Base-by-base conservation (phyloP, 1,284 basidiomycete genomes). In the Sphaerobolus stellatus region DNA sequence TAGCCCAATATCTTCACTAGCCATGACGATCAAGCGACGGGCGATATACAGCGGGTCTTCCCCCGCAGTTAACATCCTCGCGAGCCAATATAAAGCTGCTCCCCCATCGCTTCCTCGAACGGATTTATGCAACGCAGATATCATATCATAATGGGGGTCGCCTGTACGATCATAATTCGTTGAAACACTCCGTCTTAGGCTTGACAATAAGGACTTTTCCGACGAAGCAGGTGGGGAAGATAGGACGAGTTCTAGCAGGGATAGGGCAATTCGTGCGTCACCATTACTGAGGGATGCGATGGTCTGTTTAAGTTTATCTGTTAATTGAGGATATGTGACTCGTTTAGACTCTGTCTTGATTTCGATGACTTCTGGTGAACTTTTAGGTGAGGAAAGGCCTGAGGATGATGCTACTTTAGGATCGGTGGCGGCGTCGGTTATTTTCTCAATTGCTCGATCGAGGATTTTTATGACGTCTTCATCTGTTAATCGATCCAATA, bases 41-140 rank as follows among this genome's bases (percentile, higher is more conserved):
- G 87, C 90, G 58, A 95, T 83, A 65, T 88, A 96, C 33, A 94
- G 66, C 2, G 94, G 89, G 69, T 96, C 94, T 68, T 96, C 92
- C 11, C 92, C 93, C n/a, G 83, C 88, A 45, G 77, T 79, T 31
- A 92, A 74, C 89, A 93, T 92, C 43, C 86, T 78, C 9, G 90
- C 90, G 6, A 94, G 76, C 92, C 92, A 96, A 70, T 95, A 96
- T 73, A 96, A 75, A 6, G 91, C 91, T 0, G 91, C 93, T 61
- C 82, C 80, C 2, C 86, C 83, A 61, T 94, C 82, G 50, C 83
- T 84, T 6, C 92, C 92, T 40, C 94, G 80, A 29, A 96, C 81
- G 57, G 83, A 84, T 69, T 96, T 96, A 71, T 96, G 94, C 61
- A 93, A 71, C 5, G 92, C 92, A 28, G 84, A 88, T 61, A 96